Evolutionary conservation across 305 asterid genomes (phyloP), one percentile per base, ranked within the genome.

Genomic region (Fraxinus sp.): DNA sequence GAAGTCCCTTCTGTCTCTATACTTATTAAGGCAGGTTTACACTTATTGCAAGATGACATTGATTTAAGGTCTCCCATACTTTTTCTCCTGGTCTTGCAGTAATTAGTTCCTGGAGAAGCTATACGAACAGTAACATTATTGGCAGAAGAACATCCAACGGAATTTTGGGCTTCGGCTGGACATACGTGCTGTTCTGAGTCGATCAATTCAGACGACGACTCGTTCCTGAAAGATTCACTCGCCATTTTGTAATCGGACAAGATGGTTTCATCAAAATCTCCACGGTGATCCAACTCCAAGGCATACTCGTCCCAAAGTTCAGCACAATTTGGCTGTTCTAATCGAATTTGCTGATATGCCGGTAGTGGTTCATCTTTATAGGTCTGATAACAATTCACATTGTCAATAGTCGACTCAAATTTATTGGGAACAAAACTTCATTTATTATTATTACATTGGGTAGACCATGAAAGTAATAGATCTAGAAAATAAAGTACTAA

Each of bases 361-460:
- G 93, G 87, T 22, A 92, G 75, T 77, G 97, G 91, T 2, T 93
- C 99, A 10, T 94, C 97, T 41, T 90, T 97, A 81, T 94, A 94
- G 79, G 93, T 96, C 99, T 96, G 94, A 22, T 46, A 75, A 74
- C n/a, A 83, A 64, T 66, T 35, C 77, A 55, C 9, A 78, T 71
- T 32, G 66, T 77, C 71, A 46, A 28, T 49, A 3, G 37, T 3
- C 13, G 57, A 68, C 37, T 68, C 74, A 68, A 68, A 68, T 9
- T 68, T 68, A 68, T 68, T 5, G 36, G 2, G 18, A 68, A 68
- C 20, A 28, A 68, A 26, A 6, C 35, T 52, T 5, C 20, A 33
- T 35, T 9, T 9, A 3, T 43, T 39, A 41, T 41, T 41, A 10
- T 9, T 41, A 2, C 16, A 10, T 41, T 9, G 52, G 3, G 4